These are phyloP conservation scores for Mariannaea sp. DNA, from an alignment of 2,329 filamentous ascomycete species.

Conservation along the genomic window DNA sequence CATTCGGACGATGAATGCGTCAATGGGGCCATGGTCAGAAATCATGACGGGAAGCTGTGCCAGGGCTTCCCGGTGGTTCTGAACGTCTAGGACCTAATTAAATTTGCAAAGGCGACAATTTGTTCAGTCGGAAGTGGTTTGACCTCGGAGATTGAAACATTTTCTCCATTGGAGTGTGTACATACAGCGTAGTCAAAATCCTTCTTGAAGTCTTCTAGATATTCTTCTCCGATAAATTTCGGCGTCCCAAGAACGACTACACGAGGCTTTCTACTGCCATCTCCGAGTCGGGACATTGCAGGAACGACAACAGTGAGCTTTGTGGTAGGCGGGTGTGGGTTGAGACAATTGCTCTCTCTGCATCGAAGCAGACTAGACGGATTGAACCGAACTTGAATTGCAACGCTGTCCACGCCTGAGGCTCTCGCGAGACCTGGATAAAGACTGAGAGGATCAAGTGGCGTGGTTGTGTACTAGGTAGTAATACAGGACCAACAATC, in stretches of 20 bases:
- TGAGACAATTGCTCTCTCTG: no score
- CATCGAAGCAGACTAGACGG: background rate
- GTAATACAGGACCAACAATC: background rate
- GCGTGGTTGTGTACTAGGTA: background rate
- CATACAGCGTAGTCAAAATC: conserved; percentile 47
- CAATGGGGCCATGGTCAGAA: conserved; percentile 46
- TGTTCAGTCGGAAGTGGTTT: background rate
- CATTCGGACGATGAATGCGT: conserved; percentile 56
- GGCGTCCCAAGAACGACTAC: conserved; percentile 50
- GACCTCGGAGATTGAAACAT: no score
- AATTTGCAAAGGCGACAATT: background rate
- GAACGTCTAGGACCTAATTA: conserved; percentile 40
- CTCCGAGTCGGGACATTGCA: conserved; percentile 8
- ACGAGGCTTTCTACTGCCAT: conserved; percentile 40
- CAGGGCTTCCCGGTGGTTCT: conserved; percentile 44
- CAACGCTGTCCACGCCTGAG: background rate
- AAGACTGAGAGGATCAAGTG: background rate
- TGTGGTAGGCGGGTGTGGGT: no score
- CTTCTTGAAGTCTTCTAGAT: conserved; percentile 44
- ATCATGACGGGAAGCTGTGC: conserved; percentile 45
- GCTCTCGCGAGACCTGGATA: background rate
- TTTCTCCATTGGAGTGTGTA: background rate
- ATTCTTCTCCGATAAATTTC: conserved; percentile 46
- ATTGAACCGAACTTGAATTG: no score
- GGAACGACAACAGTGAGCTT: no score